Percentiles rank a stretch among this genome's conserved stretches.
These are phyloP conservation scores for Leccinellum rugosiceps DNA, from an alignment of 768 basidiomycete species.

Conservation along the genomic window DNA sequence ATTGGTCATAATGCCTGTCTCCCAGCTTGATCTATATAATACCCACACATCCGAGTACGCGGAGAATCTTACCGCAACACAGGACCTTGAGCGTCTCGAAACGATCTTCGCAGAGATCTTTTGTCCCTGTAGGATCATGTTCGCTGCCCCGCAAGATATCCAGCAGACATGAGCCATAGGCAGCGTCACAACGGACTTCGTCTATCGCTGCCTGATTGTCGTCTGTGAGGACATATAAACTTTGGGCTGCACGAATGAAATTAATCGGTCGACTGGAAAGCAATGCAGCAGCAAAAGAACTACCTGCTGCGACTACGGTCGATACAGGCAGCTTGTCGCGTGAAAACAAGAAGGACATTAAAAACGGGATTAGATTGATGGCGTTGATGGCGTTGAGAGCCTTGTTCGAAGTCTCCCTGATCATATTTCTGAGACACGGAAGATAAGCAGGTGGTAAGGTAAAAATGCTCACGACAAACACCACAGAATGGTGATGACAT, in stretches of 20 bases:
- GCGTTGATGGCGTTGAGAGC: conserved; percentile 76
- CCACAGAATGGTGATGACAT: conserved; percentile 90
- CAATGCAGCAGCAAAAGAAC: conserved; percentile 7
- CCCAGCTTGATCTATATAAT: background rate
- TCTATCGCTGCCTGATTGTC: conserved; percentile 77
- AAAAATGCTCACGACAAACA: conserved; percentile 80
- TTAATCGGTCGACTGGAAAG: background rate
- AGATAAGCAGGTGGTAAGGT: background rate
- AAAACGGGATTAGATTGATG: conserved; percentile 72
- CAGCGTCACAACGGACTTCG: conserved; percentile 58
- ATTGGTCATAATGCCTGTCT: conserved; percentile 70
- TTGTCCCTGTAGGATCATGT: conserved; percentile 31
- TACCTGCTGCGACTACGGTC: conserved; percentile 81
- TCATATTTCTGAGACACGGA: conserved; percentile 21
- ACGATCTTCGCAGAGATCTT: conserved; percentile 47
- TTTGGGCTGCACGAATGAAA: conserved; percentile 59
- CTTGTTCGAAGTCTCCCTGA: conserved; percentile 90
- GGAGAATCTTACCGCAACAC: conserved; percentile 54
- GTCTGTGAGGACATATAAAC: conserved; percentile 88
- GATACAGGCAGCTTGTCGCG: conserved; percentile 64
- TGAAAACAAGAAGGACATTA: conserved; percentile 84
- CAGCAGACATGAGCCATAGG: conserved; percentile 63
- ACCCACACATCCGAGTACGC: background rate
- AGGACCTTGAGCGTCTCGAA: conserved; percentile 58
- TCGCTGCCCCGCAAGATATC: conserved; percentile 49